These are phyloP conservation scores for Hemisphaericaspora subhashii DNA, from an alignment of 1,139 yeast genomes.

Conservation along the genomic window DNA sequence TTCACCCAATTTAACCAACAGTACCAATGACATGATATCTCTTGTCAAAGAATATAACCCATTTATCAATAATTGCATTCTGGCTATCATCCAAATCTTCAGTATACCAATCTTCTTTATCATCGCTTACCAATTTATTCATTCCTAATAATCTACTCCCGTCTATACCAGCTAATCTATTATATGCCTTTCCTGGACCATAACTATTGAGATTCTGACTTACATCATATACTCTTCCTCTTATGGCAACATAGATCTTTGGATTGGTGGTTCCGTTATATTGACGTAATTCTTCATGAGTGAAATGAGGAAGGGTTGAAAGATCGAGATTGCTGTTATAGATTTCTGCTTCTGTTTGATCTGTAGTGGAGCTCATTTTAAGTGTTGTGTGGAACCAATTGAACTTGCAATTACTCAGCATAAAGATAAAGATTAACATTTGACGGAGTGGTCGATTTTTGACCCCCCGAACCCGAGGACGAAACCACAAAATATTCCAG, in stretches of 20 bases:
- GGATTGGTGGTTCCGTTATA: constrained; percentile 34
- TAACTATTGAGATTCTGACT: constrained; percentile 62
- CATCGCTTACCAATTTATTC: constrained; percentile 31
- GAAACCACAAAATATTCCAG: neutral
- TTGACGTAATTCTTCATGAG: constrained; percentile 33
- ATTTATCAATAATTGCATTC: constrained; percentile 50
- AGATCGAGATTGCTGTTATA: constrained; percentile 24
- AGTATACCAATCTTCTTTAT: constrained; percentile 38
- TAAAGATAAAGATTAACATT: neutral
- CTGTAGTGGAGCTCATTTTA: constrained; percentile 4
- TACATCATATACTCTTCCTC: constrained; percentile 78
- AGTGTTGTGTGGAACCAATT: neutral
- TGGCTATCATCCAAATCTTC: constrained; percentile 52
- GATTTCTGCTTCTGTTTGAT: constrained; percentile 22
- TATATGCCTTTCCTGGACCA: constrained; percentile 76
- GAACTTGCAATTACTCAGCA: no score
- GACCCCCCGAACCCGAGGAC: neutral
- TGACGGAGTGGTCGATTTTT: no score
- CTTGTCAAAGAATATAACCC: constrained; percentile 57
- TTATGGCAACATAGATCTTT: constrained; percentile 67
- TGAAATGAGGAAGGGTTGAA: constrained; percentile 31
- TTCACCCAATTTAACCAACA: constrained; percentile 33
- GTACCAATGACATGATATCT: constrained; percentile 44
- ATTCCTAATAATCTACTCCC: constrained; percentile 68
- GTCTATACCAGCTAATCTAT: constrained; percentile 73